These are phyloP conservation scores for Halophytophthora polymorphica DNA, from an alignment of 352 stramenopile species.

Conservation along the genomic window DNA sequence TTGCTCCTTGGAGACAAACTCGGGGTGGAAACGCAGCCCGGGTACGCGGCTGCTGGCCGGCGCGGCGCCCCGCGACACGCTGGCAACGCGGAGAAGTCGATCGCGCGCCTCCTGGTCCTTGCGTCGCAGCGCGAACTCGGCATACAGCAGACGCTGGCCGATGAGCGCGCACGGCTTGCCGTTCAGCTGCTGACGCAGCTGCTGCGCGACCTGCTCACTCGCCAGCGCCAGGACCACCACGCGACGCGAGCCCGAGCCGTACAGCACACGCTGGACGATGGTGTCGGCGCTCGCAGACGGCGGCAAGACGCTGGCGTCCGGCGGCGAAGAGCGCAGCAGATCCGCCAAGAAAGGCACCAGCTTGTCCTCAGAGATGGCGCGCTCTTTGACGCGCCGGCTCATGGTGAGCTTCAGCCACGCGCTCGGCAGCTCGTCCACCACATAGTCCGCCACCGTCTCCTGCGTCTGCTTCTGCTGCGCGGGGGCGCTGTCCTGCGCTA, in stretches of 20 bases:
- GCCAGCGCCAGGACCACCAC: slow-evolving; percentile 46
- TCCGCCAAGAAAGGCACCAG: slow-evolving; percentile 47
- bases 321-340: slow-evolving; percentile 12
- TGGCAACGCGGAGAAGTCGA: slow-evolving; percentile 49
- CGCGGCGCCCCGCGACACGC: slow-evolving; percentile 49
- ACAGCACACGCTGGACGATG: slow-evolving; percentile 46
- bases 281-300: slow-evolving; percentile 3
- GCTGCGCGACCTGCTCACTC: slow-evolving; percentile 6
- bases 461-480: too few species aligned
- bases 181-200: slow-evolving; percentile 48
- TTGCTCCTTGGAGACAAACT: slow-evolving; percentile 67
- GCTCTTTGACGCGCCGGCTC: slow-evolving; percentile 62
- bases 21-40: slow-evolving; percentile 51
- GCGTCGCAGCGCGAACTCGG: slow-evolving; percentile 63
- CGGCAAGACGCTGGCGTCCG: neutral
- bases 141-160: slow-evolving; percentile 58
- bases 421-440: slow-evolving; percentile 49
- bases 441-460: slow-evolving; percentile 41
- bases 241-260: slow-evolving; percentile 51
- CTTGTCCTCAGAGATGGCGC: slow-evolving; percentile 40
- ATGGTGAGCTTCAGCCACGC: slow-evolving; percentile 66
- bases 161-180: slow-evolving; percentile 57
- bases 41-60: slow-evolving; percentile 42
- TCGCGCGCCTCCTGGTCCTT: slow-evolving; percentile 70
- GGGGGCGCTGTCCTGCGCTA: too few species aligned